A percentile compares a stretch with the other conserved stretches of the same genome.
phyloP scores from a whole-genome alignment of 805 yeast genomes.

The Pichia cabralensis region DNA sequence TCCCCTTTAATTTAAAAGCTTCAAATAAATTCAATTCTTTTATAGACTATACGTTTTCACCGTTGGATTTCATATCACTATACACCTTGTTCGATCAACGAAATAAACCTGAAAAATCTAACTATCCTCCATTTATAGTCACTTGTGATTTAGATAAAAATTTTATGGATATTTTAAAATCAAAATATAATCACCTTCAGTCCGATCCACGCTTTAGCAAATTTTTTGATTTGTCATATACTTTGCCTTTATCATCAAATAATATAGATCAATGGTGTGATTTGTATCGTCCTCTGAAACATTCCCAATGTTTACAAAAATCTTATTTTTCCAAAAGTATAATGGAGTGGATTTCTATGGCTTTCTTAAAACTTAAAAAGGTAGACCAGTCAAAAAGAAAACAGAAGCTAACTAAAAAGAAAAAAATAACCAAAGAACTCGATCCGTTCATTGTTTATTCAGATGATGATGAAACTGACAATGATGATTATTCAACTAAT shows the following conservation, averaged over 20 bases:
- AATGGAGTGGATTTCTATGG: slow-evolving; percentile 30
- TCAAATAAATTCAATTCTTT: no score
- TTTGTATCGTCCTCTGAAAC: slow-evolving; percentile 31
- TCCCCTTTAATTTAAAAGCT: no score
- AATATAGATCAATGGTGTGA: slow-evolving; percentile 30
- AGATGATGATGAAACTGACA: slow-evolving; percentile 15
- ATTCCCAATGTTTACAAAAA: slow-evolving; percentile 28
- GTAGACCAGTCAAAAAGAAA: slow-evolving; percentile 22
- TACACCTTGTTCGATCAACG: no score
- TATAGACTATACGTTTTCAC: no score
- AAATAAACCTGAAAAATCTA: no score
- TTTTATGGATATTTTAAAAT: not conserved
- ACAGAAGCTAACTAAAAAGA: slow-evolving; percentile 14
- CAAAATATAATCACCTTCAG: slow-evolving; percentile 7
- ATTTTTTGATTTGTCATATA: slow-evolving; percentile 3
- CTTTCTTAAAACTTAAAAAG: slow-evolving; percentile 26
- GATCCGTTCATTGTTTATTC: slow-evolving; percentile 34
- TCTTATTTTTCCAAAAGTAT: slow-evolving; percentile 18
- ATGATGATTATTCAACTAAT: slow-evolving; percentile 22
- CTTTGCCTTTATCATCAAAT: slow-evolving; percentile 1
- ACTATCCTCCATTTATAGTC: not conserved
- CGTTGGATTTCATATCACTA: no score
- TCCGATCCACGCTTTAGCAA: slow-evolving; percentile 8
- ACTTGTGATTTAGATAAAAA: slow-evolving; percentile 1
- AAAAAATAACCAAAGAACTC: slow-evolving; percentile 12